Conservation (phyloP, 192 early-diverging fungal genomes). For the Jimgerdemannia flammicorona region DNA sequence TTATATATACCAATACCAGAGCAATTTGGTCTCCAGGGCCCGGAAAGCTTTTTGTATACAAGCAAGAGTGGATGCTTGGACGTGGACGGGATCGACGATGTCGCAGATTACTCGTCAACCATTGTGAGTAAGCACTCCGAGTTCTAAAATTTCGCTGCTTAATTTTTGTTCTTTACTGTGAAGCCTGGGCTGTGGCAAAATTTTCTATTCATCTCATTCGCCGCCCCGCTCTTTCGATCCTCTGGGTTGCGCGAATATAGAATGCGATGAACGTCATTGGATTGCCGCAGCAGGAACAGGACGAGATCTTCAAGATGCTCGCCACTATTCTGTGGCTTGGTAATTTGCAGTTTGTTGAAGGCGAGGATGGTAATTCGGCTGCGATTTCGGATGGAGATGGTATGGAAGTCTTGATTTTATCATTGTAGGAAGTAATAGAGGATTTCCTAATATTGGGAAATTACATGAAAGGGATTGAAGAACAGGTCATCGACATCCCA, state of each 20-base stretch:
- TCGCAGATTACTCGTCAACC: slow-evolving; percentile 82
- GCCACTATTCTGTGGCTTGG: slow-evolving; percentile 95
- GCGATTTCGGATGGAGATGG: slow-evolving; percentile 55
- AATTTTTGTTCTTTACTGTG: not conserved
- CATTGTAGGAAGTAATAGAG: not conserved
- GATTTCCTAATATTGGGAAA: not conserved
- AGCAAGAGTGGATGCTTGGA: slow-evolving; percentile 68
- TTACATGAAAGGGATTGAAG: too few species aligned
- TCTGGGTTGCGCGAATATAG: slow-evolving; percentile 15
- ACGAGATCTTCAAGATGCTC: slow-evolving; percentile 86
- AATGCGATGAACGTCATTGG: slow-evolving; percentile 94
- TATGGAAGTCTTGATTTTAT: slow-evolving; percentile 13
- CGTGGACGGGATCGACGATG: slow-evolving; percentile 94
- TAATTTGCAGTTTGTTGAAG: slow-evolving; percentile 87
- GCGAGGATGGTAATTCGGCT: slow-evolving; percentile 64
- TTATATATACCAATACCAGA: slow-evolving; percentile 24
- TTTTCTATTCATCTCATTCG: not conserved
- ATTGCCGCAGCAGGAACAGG: slow-evolving; percentile 74
- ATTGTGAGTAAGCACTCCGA: slow-evolving; percentile 37
- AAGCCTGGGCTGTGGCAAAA: not conserved
- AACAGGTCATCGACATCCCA: too few species aligned
- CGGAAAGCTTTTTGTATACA: slow-evolving; percentile 76
- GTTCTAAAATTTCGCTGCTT: not conserved
- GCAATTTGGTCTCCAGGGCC: slow-evolving; percentile 68
- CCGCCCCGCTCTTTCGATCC: not conserved